Percentiles rank a stretch among this genome's conserved stretches.
phyloP scores from a whole-genome alignment of 352 stramenopile genomes.

The Globisporangium megalacanthum region DNA sequence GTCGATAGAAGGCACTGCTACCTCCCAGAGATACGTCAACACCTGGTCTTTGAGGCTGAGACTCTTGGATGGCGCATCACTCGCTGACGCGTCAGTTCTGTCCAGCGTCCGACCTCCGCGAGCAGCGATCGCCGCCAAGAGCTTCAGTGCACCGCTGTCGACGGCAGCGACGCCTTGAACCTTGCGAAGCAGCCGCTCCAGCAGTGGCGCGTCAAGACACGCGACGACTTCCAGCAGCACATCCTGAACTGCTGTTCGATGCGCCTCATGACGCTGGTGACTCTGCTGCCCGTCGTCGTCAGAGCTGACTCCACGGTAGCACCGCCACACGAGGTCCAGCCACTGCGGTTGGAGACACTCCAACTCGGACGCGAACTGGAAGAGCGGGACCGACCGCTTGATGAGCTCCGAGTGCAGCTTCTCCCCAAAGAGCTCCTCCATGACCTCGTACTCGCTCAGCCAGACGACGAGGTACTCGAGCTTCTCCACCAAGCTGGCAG shows the following conservation, averaged over 20 bases:
- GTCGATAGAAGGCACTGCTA: constrained; percentile 13
- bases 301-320: constrained; percentile 28
- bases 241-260: constrained; percentile 30
- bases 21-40: constrained; percentile 38
- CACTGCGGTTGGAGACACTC: constrained; percentile 27
- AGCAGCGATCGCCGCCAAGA: constrained; percentile 28
- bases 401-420: constrained; percentile 67
- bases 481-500: constrained; percentile 15
- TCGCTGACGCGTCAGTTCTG: neutral
- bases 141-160: constrained; percentile 26
- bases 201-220: constrained; percentile 35
- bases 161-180: constrained; percentile 18
- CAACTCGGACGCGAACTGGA: constrained; percentile 44
- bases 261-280: constrained; percentile 38
- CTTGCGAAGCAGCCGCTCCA: constrained; percentile 25
- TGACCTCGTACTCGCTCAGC: constrained; percentile 40
- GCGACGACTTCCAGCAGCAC: constrained; percentile 50
- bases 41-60: constrained; percentile 22
- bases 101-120: constrained; percentile 5
- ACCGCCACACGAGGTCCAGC: constrained; percentile 51
- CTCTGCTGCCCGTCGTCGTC: constrained; percentile 6
- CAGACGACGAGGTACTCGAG: constrained; percentile 35
- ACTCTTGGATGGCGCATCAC: neutral
- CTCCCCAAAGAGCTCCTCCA: constrained; percentile 52
- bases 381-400: constrained; percentile 52